Base-by-base conservation (phyloP, 1,139 yeast genomes). In the Taphrina confusa region DNA sequence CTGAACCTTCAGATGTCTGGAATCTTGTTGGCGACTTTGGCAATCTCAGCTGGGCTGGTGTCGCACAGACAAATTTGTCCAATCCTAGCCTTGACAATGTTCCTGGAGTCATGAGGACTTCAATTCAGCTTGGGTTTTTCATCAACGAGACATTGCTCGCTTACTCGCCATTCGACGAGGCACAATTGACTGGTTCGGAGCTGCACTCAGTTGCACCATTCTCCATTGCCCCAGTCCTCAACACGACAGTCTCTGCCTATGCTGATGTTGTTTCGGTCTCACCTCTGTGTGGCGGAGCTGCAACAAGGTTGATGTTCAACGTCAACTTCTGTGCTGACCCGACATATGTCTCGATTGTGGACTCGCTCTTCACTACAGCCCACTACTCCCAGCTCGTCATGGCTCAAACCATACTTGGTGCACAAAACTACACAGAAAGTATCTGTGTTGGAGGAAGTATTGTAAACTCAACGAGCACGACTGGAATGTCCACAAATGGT, bases 161-260 rank as follows among this genome's bases (percentile, higher is more conserved):
- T n/a, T 37, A 37, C 25, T 37, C 42, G 23, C 42, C 42, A 14
- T 37, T 37, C 42, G 25, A 18, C 25, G 42, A 25, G 9, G 25
- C 42, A 4, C 20, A 22, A n/a, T 37, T 37, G 25, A 37, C 42
- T 18, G 42, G 25, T 18, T 37, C 42, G n/a, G 42, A 37, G 23
- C 42, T 37, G 42, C 42, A 37, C 25, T 37, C 42, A n/a, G 42
- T 37, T 11, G 42, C 42, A 37, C 42, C 42, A 18, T 37, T 37
- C 42, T 37, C 42, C 9, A 25, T 18, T 18, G 11, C 9, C 18
- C 42, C 42, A 18, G 20, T 2, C 18, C 42, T 37, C 6, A 37
- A 37, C 42, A 37, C 42, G 25, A 37, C 42, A 9, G 42, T 37
- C 25, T 37, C 42, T 37, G 42, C 42, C 23, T 37, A 37, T 37